These are phyloP conservation scores for thale cress (Arabidopsis thaliana) DNA, from an alignment of 345 rosid genomes.

Conservation along the genomic window TAIR10.1 NC_003070.9:29570501-29571000, in stretches of 20 bases:
- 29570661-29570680: conserved; percentile 70
- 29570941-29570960: conserved; percentile 77
- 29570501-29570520: conserved; percentile 63
- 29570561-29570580: conserved; percentile 55
- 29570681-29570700: conserved; percentile 59
- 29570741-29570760: conserved; percentile 48
- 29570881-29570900: conserved; percentile 65
- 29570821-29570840: conserved; percentile 48
- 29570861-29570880: conserved; percentile 55
- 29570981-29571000: conserved; percentile 72
- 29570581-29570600: conserved; percentile 50
- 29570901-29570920: conserved; percentile 72
- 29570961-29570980: conserved; percentile 74
- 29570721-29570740: conserved; percentile 45
- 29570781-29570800: conserved; percentile 44
- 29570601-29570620: conserved; percentile 68
- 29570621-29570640: conserved; percentile 65
- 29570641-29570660: conserved; percentile 78
- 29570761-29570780: conserved; percentile 44
- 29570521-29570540: conserved; percentile 53
- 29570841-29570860: conserved; percentile 54
- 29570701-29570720: conserved; percentile 53
- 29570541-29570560: conserved; percentile 64
- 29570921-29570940: conserved; percentile 66
- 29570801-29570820: conserved; percentile 37